Evolutionary conservation across 495 filamentous ascomycete genomes (phyloP).

Genomic region (Bacidia rubella): DNA sequence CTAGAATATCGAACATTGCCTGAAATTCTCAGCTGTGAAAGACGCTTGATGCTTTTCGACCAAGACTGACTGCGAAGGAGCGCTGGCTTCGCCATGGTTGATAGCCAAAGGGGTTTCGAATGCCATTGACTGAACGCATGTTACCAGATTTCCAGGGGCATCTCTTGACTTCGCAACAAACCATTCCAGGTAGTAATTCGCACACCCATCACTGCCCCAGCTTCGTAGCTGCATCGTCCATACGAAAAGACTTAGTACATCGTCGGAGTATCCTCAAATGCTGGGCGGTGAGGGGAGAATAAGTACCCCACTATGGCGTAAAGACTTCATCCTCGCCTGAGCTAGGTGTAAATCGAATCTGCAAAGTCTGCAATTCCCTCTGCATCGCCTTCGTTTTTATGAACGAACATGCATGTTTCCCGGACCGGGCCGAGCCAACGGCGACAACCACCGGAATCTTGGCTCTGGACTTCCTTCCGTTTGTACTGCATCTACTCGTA

Average conservation of each 20-base stretch:
- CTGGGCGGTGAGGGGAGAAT: too few relatives aligned
- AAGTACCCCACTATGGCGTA: too few relatives aligned
- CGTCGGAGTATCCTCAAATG: too few relatives aligned
- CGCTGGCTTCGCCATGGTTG: constrained; percentile 84
- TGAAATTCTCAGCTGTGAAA: constrained; percentile 19
- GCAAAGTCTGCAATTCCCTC: too few relatives aligned
- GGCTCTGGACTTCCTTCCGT: too few relatives aligned
- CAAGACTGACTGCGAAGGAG: constrained; percentile 53
- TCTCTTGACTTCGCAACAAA: constrained; percentile 21
- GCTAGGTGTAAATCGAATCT: too few relatives aligned
- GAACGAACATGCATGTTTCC: too few relatives aligned
- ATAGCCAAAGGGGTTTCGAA: constrained; percentile 89
- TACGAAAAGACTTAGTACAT: background rate
- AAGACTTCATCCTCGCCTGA: too few relatives aligned
- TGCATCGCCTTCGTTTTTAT: too few relatives aligned
- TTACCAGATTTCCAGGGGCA: constrained; percentile 13
- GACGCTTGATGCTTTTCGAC: background rate
- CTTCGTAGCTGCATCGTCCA: background rate
- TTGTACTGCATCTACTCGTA: too few relatives aligned
- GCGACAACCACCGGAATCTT: too few relatives aligned
- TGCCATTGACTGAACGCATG: constrained; percentile 65
- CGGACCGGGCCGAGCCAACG: too few relatives aligned
- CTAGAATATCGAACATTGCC: constrained; percentile 88
- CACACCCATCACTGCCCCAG: constrained; percentile 47
- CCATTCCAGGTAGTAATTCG: constrained; percentile 89